phyloP scores from a whole-genome alignment of 768 basidiomycete genomes.

The Collybiopsis confluens region DNA sequence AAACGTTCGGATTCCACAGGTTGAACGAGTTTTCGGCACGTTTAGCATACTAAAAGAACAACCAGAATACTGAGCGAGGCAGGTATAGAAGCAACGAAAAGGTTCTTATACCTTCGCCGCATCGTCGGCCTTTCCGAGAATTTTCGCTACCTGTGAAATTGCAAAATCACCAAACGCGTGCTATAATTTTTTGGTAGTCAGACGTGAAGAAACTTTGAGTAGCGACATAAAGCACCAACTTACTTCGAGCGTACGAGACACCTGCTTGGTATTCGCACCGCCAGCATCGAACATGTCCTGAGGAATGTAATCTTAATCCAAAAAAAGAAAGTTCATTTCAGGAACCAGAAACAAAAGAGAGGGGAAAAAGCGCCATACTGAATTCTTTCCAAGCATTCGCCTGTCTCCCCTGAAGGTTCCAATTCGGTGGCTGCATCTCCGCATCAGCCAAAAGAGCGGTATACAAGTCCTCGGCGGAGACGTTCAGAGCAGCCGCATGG shows the following conservation, averaged over 20 bases:
- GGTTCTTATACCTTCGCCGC: conserved; percentile 39
- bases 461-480: conserved; percentile 48
- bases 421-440: conserved; percentile 51
- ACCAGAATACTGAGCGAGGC: not conserved
- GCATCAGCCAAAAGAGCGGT: conserved; percentile 57
- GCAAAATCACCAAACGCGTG: conserved; percentile 63
- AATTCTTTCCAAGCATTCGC: conserved; percentile 52
- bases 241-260: conserved; percentile 60
- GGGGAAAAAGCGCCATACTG: conserved; percentile 28
- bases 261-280: conserved; percentile 59
- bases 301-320: conserved; percentile 17
- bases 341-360: too few species aligned
- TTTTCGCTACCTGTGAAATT: conserved; percentile 59
- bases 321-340: not conserved
- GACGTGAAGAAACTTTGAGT: not conserved
- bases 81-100: not conserved
- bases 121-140: conserved; percentile 46
- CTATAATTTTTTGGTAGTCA: conserved; percentile 26
- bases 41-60: conserved; percentile 40
- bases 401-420: conserved; percentile 62
- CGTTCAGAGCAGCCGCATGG: conserved; percentile 42
- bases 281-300: conserved; percentile 27
- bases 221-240: not conserved
- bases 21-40: conserved; percentile 56
- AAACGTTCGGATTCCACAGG: conserved; percentile 56